Evolutionary conservation across 2,329 filamentous ascomycete species (phyloP), one percentile per base, ranked within the genome.

Genomic region (Cytospora chrysosperma): DNA sequence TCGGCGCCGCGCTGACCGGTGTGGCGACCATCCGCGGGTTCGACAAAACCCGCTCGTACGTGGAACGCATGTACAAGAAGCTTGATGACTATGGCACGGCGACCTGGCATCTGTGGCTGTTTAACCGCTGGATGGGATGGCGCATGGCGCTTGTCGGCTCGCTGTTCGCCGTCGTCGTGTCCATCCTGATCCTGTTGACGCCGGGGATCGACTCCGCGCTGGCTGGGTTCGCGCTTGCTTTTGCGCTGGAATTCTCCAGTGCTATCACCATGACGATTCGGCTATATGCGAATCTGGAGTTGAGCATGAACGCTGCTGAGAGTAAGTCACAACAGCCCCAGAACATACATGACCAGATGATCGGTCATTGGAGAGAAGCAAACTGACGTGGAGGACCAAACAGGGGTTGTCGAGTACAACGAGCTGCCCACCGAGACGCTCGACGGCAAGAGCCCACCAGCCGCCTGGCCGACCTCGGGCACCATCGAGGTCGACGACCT

Each of bases 221-320:
- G 30, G 90, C 90, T 1, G 91, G 91, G 0, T 93, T 94, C 69
- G 89, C 89, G 0, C 77, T 94, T 47, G 85, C 85, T 2, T 93
- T 93, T 73, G 85, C 89, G 0, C 78, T 93, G 32, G 85, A 90
- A 62, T 91, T 92, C 71, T 84, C 87, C 0, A 75, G 75, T 19
- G 80, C 81, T 9, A 83, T 92, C 61, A 83, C 88, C 56, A 90
- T 85, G 83, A 82, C 85, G 0, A 83, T 92, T 43, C 81, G 88
- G 1, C 78, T 87, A 61, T 92, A 91, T 70, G 83, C 89, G 0
- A 87, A 85, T 66, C 77, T 92, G 24, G 91, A 94, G 72, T 78
- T 93, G 4, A 86, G 91, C 70, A 92, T 93, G 88, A 93, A 93
- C 70, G 85, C 89, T 0, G 87, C 88, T 0, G 91, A 94, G 75